Evolutionary conservation across 768 basidiomycete genomes (phyloP), one percentile per base, ranked within the genome.

Genomic region (Pulveroboletus sp.): DNA sequence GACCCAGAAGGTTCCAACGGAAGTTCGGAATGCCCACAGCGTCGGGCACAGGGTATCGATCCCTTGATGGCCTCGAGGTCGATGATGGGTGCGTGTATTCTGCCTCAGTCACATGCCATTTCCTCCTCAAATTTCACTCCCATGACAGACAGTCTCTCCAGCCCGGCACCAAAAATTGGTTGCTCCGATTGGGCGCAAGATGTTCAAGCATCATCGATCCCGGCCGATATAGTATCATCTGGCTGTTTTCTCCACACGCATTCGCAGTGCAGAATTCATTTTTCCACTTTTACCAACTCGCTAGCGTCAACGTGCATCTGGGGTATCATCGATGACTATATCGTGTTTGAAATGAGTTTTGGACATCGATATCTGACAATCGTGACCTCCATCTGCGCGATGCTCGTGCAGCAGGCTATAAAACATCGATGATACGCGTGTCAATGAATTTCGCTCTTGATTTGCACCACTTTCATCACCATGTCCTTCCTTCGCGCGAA

Each of bases 401-500:
- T 9, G 3, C 7, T 43, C 18, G 28, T 7, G 6, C 18, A 32
- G 2, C 8, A 11, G 21, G 43, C 18, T 33, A 63, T 63, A 63
- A 63, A 62, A 40, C 7, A 43, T 15, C 30, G 30, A 39, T 11
- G 8, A 6, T 30, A 7, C 10, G 32, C 37, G 28, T 17, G 8
- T 41, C 10, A 7, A 8, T 18, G 21, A 11, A n/a, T 31, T 15
- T n/a, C 43, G 36, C 31, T 21, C 39, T 36, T 39, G 11, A 8
- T 30, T 15, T n/a, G 8, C 11, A 38, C 37, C 21, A 43, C 42
- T 13, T 30, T 6, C 43, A 47, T 8, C 31, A 51, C 9, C 52
- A 62, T 62, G 62, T 61, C 53, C 36, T 59, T 49, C 41, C 41
- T 48, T 28, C 59, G 42, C 53, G 56, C 42, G 15, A 58, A 54